Percentiles rank a stretch among this genome's conserved stretches.
These are phyloP conservation scores for Didymella lethalis DNA, from an alignment of 2,329 filamentous ascomycete genomes.

Conservation along the genomic window DNA sequence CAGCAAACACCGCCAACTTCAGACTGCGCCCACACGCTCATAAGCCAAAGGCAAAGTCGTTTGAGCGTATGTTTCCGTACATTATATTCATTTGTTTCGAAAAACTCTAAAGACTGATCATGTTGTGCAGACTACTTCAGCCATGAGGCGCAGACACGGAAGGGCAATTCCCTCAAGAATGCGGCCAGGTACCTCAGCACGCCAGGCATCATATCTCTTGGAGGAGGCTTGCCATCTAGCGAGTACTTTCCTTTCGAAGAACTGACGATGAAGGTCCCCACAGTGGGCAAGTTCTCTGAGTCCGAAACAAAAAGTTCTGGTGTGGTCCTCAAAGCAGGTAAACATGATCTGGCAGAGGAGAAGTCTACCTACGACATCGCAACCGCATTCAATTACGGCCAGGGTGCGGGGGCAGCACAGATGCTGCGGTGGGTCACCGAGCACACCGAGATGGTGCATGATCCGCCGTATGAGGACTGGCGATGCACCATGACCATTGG, in stretches of 20 bases:
- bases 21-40: constrained; percentile 67
- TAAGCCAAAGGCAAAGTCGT: constrained; percentile 81
- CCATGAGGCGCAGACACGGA: constrained; percentile 63
- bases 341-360: constrained; percentile 78
- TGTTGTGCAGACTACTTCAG: constrained; percentile 51
- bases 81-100: background rate
- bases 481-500: constrained; percentile 82
- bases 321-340: constrained; percentile 72
- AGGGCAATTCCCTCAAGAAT: constrained; percentile 73
- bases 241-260: constrained; percentile 93
- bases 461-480: constrained; percentile 92
- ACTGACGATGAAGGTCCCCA: constrained; percentile 76
- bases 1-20: constrained; percentile 82
- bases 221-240: constrained; percentile 86
- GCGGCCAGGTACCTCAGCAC: constrained; percentile 81
- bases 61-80: constrained; percentile 73
- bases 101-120: constrained; percentile 5
- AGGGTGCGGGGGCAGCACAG: constrained; percentile 84
- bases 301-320: constrained; percentile 69
- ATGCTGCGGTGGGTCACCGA: constrained; percentile 91
- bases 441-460: constrained; percentile 90
- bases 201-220: constrained; percentile 87
- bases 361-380: constrained; percentile 76
- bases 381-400: constrained; percentile 91
- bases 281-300: constrained; percentile 74